phyloP scores from a whole-genome alignment of 2,329 filamentous ascomycete species.

The Nigrospora sphaerica region DNA sequence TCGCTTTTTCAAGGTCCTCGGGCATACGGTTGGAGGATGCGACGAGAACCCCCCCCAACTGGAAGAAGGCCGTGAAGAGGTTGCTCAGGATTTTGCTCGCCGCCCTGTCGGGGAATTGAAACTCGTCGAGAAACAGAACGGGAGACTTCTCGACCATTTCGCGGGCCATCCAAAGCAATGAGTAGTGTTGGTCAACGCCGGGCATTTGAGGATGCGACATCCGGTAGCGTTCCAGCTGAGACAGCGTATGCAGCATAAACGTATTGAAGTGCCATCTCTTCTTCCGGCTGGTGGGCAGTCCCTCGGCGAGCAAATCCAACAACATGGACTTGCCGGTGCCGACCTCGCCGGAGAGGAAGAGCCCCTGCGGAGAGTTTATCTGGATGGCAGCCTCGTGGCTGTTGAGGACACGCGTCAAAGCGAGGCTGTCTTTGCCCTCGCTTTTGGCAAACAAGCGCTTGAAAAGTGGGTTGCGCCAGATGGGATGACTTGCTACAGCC shows the following conservation, averaged over 20 bases:
- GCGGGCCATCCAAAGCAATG: constrained; percentile 65
- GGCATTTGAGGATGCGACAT: constrained; percentile 19
- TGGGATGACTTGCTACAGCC: constrained; percentile 45
- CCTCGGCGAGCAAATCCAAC: constrained; percentile 74
- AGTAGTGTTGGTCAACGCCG: constrained; percentile 47
- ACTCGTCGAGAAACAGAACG: constrained; percentile 76
- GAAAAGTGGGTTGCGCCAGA: constrained; percentile 52
- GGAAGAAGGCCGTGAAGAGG: constrained; percentile 73
- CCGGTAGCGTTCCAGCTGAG: constrained; percentile 62
- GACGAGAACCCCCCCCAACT: constrained; percentile 72
- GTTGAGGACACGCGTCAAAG: constrained; percentile 62
- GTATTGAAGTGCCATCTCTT: constrained; percentile 77
- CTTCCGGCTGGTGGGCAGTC: constrained; percentile 66
- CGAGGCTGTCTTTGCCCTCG: constrained; percentile 50
- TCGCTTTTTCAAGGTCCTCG: constrained; percentile 70
- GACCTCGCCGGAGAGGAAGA: constrained; percentile 75
- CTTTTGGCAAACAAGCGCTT: constrained; percentile 50
- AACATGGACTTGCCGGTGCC: constrained; percentile 82
- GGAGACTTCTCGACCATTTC: constrained; percentile 69
- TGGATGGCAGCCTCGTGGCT: constrained; percentile 65
- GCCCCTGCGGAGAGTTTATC: constrained; percentile 64
- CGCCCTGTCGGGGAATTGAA: constrained; percentile 73
- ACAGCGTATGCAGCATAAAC: constrained; percentile 74
- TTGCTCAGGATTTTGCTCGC: constrained; percentile 74
- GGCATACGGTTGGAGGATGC: constrained; percentile 81